A percentile compares a stretch with the other conserved stretches of the same genome.
phyloP scores from a whole-genome alignment of 345 rosid species.

The Citrus mangshanensis region DNA sequence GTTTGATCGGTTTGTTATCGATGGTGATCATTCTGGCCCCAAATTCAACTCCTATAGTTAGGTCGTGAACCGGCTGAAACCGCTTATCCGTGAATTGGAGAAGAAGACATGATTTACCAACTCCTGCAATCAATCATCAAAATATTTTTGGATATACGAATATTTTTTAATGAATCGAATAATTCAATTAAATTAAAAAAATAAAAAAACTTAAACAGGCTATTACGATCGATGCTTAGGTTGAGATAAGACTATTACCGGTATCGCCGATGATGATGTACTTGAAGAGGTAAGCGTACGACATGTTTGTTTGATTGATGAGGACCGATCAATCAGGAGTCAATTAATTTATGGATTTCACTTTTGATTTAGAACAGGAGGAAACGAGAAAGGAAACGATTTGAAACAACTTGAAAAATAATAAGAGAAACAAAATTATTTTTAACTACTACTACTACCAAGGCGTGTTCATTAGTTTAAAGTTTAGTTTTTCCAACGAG shows the following conservation, averaged over 20 bases:
- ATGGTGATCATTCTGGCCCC: slow-evolving; percentile 97
- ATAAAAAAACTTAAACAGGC: background rate
- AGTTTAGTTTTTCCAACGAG: background rate
- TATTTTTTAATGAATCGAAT: background rate
- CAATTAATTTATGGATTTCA: background rate
- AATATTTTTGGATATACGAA: background rate
- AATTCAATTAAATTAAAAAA: too few species aligned
- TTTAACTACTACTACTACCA: background rate
- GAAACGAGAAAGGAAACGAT: background rate
- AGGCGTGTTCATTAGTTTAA: background rate
- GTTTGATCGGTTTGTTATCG: slow-evolving; percentile 89
- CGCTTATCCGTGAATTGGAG: slow-evolving; percentile 98
- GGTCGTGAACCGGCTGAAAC: slow-evolving; percentile 95
- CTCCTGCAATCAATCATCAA: slow-evolving; percentile 43
- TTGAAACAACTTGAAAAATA: background rate
- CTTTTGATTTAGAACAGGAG: too few species aligned
- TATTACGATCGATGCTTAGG: background rate
- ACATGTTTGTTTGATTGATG: slow-evolving; percentile 29
- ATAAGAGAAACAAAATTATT: background rate
- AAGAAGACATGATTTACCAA: slow-evolving; percentile 94
- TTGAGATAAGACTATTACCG: slow-evolving; percentile 30
- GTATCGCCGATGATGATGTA: slow-evolving; percentile 99
- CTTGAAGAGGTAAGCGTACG: slow-evolving; percentile 95
- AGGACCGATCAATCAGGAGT: background rate
- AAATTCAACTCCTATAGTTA: slow-evolving; percentile 93